Base-by-base conservation (phyloP, 108 stramenopile genomes). In the Fragilariopsis cylindrus region DNA sequence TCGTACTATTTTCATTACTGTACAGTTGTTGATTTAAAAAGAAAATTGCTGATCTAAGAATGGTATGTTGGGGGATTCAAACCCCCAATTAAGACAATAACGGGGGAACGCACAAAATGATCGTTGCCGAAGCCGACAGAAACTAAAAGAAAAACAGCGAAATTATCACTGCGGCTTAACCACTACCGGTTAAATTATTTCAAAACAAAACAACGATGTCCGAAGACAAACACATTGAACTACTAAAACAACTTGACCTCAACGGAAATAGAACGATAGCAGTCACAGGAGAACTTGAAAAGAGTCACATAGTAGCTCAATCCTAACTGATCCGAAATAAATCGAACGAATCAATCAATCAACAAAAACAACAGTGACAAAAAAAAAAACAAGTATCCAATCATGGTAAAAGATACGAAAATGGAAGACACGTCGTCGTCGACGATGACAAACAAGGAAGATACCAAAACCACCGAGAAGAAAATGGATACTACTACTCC, bases 331-430 rank as follows among this genome's bases (percentile, higher is more conserved):
- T 4, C 42, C 8, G 42, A 63, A 45, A 3, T 11, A 13, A 43
- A 6, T 41, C 13, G 42, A 30, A 30, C 42, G 43, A 30, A 56
- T 16, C 30, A 60, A 21, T 30, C 58, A 21, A 30, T 60, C 30
- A 18, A 21, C 21, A 21, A 6, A 60, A 7, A 16, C 12, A 18
- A 30, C 41, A 4, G 0, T 18, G 2, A 57, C 21, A 1, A 57
- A 9, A 15, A 7, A 19, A 15, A 19, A 7, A 7, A n/a, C n/a
- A 7, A 57, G 18, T n/a, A 19, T 57, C 18, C 4, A 15, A 71
- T 41, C 63, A 74, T 73, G 67, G 65, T 68, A 45, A 68, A 79
- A 79, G 73, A 73, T 41, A 68, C 66, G 21, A 60, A 70, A 39
- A 79, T 74, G 78, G 57, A 74, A 49, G 78, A 73, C 55, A 65